Evolutionary conservation across 192 early-diverging fungal genomes (phyloP), one percentile per base, ranked within the genome.

Genomic region (Backusella mclennaniae): DNA sequence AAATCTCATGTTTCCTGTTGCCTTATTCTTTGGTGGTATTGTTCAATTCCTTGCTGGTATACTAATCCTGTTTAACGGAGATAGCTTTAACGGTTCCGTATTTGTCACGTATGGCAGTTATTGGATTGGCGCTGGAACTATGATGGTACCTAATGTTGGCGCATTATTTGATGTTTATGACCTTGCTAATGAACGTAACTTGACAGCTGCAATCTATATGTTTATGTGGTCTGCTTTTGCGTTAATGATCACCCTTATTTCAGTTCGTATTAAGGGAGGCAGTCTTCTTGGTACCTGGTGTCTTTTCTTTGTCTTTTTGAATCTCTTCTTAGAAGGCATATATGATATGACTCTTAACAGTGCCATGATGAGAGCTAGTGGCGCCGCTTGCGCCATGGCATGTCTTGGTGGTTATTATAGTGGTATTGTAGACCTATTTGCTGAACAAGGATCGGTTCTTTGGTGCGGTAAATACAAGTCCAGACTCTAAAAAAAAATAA

Each of bases 71-170:
- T 72, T 74, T 19, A 70, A 33, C 17, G 77, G 73, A 8, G 53
- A 75, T 35, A 82, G 73, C 1, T 82, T 75, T 41, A 44, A 39
- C 31, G 81, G 69, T 56, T 79, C 74, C 21, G 21, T 78, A 14
- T 74, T 77, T 69, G 73, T 77, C 1, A 76, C 81, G 21, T 82
- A 73, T 69, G 81, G 81, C 63, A 52, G 73, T 17, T 82, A 78
- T 69, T 82, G 81, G 81, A 31, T 66, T 2, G 81, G 81, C 19
- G 19, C 66, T 31, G 81, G 77, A 17, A n/a, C 78, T 2, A 77
- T 75, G 73, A 82, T 82, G 81, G 19, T 78, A 9, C 56, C 67
- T 19, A n/a, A 59, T 3, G 35, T 78, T 31, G 35, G 44, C 17
- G 35, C 19, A 29, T 69, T 69, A 1, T 56, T 68, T 6, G 69